These are phyloP conservation scores for Intubia oerlemansii DNA, from an alignment of 2,329 filamentous ascomycete genomes.

Conservation along the genomic window DNA sequence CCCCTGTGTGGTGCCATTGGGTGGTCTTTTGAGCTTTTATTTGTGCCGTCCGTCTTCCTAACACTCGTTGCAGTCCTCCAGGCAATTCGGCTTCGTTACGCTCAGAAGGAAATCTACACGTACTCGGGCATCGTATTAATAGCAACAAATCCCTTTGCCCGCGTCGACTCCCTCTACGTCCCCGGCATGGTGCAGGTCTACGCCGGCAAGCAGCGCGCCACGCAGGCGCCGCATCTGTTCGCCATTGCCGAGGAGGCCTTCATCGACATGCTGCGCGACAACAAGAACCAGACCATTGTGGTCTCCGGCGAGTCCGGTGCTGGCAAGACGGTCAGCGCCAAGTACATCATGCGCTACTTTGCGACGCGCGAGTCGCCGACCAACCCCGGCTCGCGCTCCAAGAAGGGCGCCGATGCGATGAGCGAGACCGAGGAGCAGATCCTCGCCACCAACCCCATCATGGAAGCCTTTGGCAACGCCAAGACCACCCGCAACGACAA, in stretches of 20 bases:
- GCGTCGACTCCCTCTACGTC: slow-evolving; percentile 94
- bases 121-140: slow-evolving; percentile 98
- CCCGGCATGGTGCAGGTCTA: slow-evolving; percentile 99
- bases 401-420: slow-evolving; percentile 60
- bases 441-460: slow-evolving; percentile 92
- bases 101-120: slow-evolving; percentile 98
- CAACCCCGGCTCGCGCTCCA: slow-evolving; percentile 56
- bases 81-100: slow-evolving; percentile 90
- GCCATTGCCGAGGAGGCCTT: slow-evolving; percentile 98
- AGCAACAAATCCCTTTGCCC: slow-evolving; percentile 92
- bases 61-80: slow-evolving; percentile 48
- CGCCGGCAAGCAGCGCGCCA: slow-evolving; percentile 86
- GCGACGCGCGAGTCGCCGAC: slow-evolving; percentile 89
- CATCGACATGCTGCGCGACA: slow-evolving; percentile 95
- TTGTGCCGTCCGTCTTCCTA: not conserved
- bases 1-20: no score
- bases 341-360: slow-evolving; percentile 99
- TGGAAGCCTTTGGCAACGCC: slow-evolving; percentile 98
- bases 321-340: slow-evolving; percentile 96
- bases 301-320: slow-evolving; percentile 99
- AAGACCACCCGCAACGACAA: slow-evolving; percentile 99
- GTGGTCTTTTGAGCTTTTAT: not conserved
- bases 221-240: slow-evolving; percentile 93
- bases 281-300: slow-evolving; percentile 92
- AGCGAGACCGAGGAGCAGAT: slow-evolving; percentile 98